phyloP scores from a whole-genome alignment of 1,139 yeast genomes.

The Trichomonascaceae sp. region DNA sequence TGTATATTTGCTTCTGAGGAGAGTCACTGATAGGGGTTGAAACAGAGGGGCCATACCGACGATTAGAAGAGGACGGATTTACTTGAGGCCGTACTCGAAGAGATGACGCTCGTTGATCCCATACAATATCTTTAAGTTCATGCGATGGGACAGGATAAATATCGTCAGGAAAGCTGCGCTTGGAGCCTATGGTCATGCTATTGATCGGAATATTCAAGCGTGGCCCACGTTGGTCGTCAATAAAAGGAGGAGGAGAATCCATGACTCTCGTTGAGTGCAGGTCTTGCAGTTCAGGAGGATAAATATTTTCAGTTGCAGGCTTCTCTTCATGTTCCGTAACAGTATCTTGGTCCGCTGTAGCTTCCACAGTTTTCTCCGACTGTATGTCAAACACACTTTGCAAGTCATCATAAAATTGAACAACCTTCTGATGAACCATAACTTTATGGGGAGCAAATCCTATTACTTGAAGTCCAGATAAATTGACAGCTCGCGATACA shows the following conservation, averaged over 20 bases:
- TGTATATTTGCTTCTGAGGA: neutral
- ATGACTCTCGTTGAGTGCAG: neutral
- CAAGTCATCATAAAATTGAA: conserved; percentile 53
- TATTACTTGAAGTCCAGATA: conserved; percentile 71
- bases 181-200: neutral
- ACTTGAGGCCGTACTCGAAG: neutral
- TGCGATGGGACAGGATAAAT: neutral
- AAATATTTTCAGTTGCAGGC: neutral
- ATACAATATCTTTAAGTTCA: neutral
- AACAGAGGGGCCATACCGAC: neutral
- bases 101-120: neutral
- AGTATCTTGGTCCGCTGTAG: neutral
- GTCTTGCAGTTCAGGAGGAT: neutral
- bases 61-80: neutral
- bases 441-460: conserved; percentile 63
- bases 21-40: neutral
- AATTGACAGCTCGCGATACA: conserved; percentile 72
- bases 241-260: neutral
- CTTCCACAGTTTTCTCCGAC: neutral
- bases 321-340: neutral
- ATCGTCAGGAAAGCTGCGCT: conserved; percentile 4
- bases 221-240: neutral
- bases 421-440: conserved; percentile 61
- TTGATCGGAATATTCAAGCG: neutral
- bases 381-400: conserved; percentile 9